phyloP scores from a whole-genome alignment of 352 stramenopile species.

The Phytophthora aleatoria region DNA sequence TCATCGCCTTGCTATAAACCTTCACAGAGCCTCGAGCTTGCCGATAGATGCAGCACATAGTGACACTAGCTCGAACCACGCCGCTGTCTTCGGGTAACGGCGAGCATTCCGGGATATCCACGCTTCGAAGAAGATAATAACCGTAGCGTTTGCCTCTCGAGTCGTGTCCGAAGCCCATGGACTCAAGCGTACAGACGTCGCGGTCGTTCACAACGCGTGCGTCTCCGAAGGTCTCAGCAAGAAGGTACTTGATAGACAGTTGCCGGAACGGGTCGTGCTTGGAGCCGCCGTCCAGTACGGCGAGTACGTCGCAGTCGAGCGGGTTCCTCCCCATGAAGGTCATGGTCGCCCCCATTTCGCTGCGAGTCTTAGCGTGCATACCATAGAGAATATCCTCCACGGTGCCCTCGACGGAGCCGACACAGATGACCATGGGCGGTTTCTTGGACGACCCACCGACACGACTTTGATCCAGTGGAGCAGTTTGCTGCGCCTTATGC shows the following conservation, averaged over 20 bases:
- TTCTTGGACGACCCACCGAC: conserved; percentile 17
- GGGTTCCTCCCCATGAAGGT: conserved; percentile 46
- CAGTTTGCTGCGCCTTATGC: conserved; percentile 20
- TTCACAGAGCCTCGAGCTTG: conserved; percentile 52
- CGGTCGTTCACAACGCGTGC: conserved; percentile 52
- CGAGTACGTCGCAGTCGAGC: conserved; percentile 54
- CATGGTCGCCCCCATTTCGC: conserved; percentile 60
- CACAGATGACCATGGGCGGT: conserved; percentile 53
- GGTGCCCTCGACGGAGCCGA: conserved; percentile 54
- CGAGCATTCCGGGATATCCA: conserved; percentile 53
- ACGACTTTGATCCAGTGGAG: conserved; percentile 18
- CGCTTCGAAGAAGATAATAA: conserved; percentile 61
- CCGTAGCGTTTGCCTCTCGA: conserved; percentile 45
- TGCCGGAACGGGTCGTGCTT: conserved; percentile 60
- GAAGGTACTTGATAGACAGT: conserved; percentile 61
- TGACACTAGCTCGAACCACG: conserved; percentile 53
- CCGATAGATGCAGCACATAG: conserved; percentile 70
- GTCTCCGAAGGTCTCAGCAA: conserved; percentile 49
- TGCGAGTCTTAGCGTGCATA: conserved; percentile 56
- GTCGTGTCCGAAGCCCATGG: conserved; percentile 50
- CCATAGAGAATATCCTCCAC: conserved; percentile 67
- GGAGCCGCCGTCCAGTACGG: conserved; percentile 46
- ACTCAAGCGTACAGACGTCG: conserved; percentile 56
- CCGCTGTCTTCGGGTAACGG: conserved; percentile 48
- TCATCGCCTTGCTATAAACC: conserved; percentile 61